Conservation (phyloP, 1,284 basidiomycete genomes). For the Apiotrichum porosum region DNA sequence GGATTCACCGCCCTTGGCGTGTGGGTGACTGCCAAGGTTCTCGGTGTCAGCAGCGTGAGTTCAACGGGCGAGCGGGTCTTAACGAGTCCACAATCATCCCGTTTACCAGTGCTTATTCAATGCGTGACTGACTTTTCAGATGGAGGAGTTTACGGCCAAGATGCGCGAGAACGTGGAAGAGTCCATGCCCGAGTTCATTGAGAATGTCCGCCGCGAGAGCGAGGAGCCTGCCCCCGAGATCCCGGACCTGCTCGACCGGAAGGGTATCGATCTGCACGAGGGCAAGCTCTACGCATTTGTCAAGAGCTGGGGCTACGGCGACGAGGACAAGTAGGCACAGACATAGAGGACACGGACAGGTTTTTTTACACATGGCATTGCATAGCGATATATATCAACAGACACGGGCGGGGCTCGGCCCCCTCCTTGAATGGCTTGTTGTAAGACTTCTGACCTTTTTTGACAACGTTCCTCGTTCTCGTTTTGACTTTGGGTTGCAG, state of each 20-base stretch:
- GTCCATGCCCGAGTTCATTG: constrained; percentile 23
- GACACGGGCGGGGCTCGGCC: no score
- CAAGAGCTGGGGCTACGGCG: constrained; percentile 8
- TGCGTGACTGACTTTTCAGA: constrained; percentile 21
- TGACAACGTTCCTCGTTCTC: no score
- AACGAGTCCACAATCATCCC: no score
- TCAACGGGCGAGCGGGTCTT: not conserved
- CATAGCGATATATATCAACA: no score
- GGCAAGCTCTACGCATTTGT: constrained; percentile 13
- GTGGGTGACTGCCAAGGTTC: constrained; percentile 27
- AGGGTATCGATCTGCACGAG: constrained; percentile 15
- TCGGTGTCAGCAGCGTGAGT: constrained; percentile 41
- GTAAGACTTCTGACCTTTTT: no score
- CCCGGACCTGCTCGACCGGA: constrained; percentile 6
- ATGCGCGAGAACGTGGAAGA: constrained; percentile 30
- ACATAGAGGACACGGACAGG: not conserved
- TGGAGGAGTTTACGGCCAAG: constrained; percentile 30
- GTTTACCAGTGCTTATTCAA: no score
- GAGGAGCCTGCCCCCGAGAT: constrained; percentile 2
- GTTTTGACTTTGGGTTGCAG: no score
- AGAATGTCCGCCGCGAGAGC: constrained; percentile 12
- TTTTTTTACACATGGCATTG: not conserved
- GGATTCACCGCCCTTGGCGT: constrained; percentile 33
- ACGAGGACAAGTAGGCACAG: constrained; percentile 1
- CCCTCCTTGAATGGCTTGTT: no score